These are phyloP conservation scores for Luvunga scandens DNA, from an alignment of 345 rosid genomes.

Conservation along the genomic window DNA sequence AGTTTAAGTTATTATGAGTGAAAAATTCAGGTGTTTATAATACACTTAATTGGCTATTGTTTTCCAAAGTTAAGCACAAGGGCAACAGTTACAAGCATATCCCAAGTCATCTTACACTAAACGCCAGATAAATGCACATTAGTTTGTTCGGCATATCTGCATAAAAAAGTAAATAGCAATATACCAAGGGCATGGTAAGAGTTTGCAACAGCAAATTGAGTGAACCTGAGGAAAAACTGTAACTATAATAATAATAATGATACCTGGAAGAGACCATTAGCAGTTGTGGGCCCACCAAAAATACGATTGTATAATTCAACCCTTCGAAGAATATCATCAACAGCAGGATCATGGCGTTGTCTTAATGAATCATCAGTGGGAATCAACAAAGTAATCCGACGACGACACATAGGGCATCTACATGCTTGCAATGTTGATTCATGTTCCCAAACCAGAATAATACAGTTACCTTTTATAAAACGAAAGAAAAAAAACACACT, in stretches of 20 bases:
- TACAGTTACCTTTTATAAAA: conserved; percentile 56
- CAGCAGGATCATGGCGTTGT: conserved; percentile 39
- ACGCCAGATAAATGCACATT: background rate
- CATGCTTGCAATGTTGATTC: conserved; percentile 71
- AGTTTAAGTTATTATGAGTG: background rate
- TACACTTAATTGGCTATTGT: background rate
- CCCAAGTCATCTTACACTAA: background rate
- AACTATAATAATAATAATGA: background rate
- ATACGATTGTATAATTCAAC: conserved; percentile 71
- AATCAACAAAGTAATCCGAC: conserved; percentile 74
- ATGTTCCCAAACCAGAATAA: conserved; percentile 84
- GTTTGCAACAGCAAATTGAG: background rate
- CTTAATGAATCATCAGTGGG: conserved; percentile 59
- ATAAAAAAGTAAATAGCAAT: background rate
- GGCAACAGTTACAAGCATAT: too few species aligned
- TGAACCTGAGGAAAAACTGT: background rate
- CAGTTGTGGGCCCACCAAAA: conserved; percentile 46
- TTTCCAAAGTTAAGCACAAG: background rate
- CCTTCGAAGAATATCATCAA: conserved; percentile 46
- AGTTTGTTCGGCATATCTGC: background rate
- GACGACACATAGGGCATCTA: conserved; percentile 87
- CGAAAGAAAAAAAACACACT: too few species aligned
- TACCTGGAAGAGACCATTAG: conserved; percentile 65
- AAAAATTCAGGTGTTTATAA: background rate
- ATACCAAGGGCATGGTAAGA: background rate